Evolutionary conservation across 768 basidiomycete species (phyloP).

Genomic region (Rossbeevera mucosa): DNA sequence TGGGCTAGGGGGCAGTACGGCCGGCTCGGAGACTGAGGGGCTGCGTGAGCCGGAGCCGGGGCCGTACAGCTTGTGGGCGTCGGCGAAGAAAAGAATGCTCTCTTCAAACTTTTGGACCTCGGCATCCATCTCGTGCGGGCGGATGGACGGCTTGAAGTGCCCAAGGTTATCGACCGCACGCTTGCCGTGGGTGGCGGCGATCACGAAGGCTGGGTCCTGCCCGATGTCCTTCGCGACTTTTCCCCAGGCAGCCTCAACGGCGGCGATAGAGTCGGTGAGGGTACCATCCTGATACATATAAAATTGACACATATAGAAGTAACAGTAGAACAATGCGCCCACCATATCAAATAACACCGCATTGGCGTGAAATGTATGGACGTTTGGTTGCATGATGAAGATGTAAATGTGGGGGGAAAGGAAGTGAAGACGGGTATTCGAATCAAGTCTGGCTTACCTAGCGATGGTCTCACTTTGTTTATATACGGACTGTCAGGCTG

Average conservation of each 20-base stretch:
- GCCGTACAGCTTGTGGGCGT: conserved; percentile 47
- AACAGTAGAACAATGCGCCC: conserved; percentile 14
- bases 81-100: conserved; percentile 62
- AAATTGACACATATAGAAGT: conserved; percentile 23
- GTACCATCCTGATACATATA: conserved; percentile 57
- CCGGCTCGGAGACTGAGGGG: conserved; percentile 11
- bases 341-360: conserved; percentile 71
- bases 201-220: conserved; percentile 60
- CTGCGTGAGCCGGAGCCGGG: conserved; percentile 36
- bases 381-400: conserved; percentile 22
- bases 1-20: conserved; percentile 6
- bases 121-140: conserved; percentile 49
- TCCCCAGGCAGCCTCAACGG: conserved; percentile 73
- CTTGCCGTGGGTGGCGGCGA: conserved; percentile 74
- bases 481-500: conserved; percentile 14
- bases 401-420: not conserved
- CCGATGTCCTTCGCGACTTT: conserved; percentile 67
- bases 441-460: conserved; percentile 10
- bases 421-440: conserved; percentile 1
- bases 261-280: conserved; percentile 67
- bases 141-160: conserved; percentile 54
- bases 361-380: conserved; percentile 44
- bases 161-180: conserved; percentile 72
- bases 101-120: conserved; percentile 62
- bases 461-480: conserved; percentile 10